phyloP scores from a whole-genome alignment of 2,329 filamentous ascomycete species.

The Cordyceps tenuipes region DNA sequence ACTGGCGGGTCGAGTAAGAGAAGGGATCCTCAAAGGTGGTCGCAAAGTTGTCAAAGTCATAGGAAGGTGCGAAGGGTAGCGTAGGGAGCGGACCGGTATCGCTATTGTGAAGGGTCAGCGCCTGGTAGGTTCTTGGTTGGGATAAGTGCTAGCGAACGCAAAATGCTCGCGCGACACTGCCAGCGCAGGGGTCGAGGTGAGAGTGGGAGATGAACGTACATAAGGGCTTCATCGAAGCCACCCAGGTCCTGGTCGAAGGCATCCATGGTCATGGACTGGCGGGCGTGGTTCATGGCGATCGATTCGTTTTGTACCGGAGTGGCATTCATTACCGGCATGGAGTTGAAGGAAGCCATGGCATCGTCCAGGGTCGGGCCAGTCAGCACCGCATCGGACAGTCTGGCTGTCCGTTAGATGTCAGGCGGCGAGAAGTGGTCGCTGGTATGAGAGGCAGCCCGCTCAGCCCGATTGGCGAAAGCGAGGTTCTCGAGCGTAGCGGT shows the following conservation, averaged over 20 bases:
- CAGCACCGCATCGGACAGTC: slow-evolving; percentile 21
- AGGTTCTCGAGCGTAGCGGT: not conserved
- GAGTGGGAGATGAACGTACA: slow-evolving; percentile 34
- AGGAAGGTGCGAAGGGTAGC: slow-evolving; percentile 48
- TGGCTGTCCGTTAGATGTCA: not conserved
- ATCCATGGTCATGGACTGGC: slow-evolving; percentile 37
- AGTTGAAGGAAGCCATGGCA: slow-evolving; percentile 52
- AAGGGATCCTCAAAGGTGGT: slow-evolving; percentile 60
- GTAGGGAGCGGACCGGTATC: slow-evolving; percentile 27
- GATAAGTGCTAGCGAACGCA: not conserved
- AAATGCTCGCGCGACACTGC: not conserved
- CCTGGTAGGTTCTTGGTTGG: not conserved
- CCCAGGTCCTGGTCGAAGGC: slow-evolving; percentile 43
- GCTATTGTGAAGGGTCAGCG: slow-evolving; percentile 16
- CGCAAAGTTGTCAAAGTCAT: slow-evolving; percentile 53
- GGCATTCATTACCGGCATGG: slow-evolving; percentile 43
- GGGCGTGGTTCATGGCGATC: slow-evolving; percentile 37
- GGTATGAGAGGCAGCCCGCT: not conserved
- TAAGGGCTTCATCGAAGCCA: slow-evolving; percentile 45
- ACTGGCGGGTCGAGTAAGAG: slow-evolving; percentile 44
- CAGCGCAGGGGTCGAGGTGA: slow-evolving; percentile 7
- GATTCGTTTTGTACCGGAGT: slow-evolving; percentile 36
- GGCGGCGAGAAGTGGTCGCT: not conserved
- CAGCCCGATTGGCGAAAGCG: not conserved
- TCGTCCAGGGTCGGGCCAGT: slow-evolving; percentile 26